phyloP scores from a whole-genome alignment of 139 green algal genomes.

The Auxenochlorella pyrenoidosa region DNA sequence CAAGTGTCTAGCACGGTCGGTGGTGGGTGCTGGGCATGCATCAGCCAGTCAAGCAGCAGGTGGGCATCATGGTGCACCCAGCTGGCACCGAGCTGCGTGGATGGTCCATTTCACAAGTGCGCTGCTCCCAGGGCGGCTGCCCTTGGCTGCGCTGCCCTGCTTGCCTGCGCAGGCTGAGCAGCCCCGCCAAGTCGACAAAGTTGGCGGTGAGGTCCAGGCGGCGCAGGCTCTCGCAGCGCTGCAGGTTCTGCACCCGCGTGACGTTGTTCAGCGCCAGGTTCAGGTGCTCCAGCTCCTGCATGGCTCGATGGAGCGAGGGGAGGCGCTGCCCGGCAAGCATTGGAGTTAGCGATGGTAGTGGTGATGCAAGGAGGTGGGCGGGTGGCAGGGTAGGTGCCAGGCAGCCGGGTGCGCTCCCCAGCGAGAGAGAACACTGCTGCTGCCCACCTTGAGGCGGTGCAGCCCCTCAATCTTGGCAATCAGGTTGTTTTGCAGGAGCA shows the following conservation, averaged over 20 bases:
- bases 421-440: not conserved
- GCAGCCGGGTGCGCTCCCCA: not conserved
- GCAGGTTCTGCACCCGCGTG: constrained; percentile 85
- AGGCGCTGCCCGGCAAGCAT: not conserved
- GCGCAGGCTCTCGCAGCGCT: constrained; percentile 87
- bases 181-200: constrained; percentile 64
- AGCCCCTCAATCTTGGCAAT: constrained; percentile 91
- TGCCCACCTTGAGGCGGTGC: constrained; percentile 86
- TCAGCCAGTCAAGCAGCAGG: not conserved
- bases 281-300: constrained; percentile 91
- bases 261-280: constrained; percentile 97
- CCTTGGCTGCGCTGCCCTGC: not conserved
- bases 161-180: constrained; percentile 56
- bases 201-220: constrained; percentile 95
- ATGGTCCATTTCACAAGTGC: no score
- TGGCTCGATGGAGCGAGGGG: not conserved
- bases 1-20: not conserved
- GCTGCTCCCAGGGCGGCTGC: no score
- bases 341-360: not conserved
- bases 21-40: no score
- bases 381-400: no score
- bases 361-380: not conserved
- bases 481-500: constrained; percentile 94
- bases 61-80: not conserved
- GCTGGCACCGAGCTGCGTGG: not conserved